Evolutionary conservation across 768 basidiomycete genomes (phyloP).

Genomic region (Suillus clintonianus): DNA sequence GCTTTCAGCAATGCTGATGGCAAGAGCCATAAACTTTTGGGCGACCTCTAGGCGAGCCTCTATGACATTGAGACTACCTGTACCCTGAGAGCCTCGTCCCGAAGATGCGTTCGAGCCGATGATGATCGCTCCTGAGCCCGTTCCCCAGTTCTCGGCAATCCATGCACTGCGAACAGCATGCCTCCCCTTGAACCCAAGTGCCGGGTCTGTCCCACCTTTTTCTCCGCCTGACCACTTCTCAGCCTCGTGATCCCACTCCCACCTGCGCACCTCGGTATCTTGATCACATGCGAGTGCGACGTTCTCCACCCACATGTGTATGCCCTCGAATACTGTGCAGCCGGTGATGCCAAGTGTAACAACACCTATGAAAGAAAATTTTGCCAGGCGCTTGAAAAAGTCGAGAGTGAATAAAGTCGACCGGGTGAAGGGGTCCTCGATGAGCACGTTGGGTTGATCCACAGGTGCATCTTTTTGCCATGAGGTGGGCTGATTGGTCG

Average conservation of each 20-base stretch:
- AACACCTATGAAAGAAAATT: constrained; percentile 49
- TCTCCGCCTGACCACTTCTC: constrained; percentile 63
- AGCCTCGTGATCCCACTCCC: constrained; percentile 68
- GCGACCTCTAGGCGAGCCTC: constrained; percentile 58
- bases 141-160: constrained; percentile 70
- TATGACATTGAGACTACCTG: constrained; percentile 43
- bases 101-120: constrained; percentile 40
- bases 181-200: constrained; percentile 60
- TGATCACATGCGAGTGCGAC: constrained; percentile 45
- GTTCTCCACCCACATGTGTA: constrained; percentile 68
- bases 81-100: constrained; percentile 31
- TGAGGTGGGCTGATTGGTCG: constrained; percentile 6
- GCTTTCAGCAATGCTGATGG: constrained; percentile 48
- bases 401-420: constrained; percentile 43
- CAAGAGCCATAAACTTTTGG: constrained; percentile 52
- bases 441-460: constrained; percentile 15
- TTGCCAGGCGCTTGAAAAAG: constrained; percentile 48
- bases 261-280: constrained; percentile 55
- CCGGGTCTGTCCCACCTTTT: constrained; percentile 71
- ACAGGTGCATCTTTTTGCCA: constrained; percentile 6
- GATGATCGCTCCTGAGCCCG: constrained; percentile 40
- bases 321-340: constrained; percentile 50
- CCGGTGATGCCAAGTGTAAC: constrained; percentile 46
- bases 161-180: constrained; percentile 70
- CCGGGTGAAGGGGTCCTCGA: constrained; percentile 35